Evolutionary conservation across 1,284 basidiomycete species (phyloP).

Genomic region (Laetiporus sulphureus): DNA sequence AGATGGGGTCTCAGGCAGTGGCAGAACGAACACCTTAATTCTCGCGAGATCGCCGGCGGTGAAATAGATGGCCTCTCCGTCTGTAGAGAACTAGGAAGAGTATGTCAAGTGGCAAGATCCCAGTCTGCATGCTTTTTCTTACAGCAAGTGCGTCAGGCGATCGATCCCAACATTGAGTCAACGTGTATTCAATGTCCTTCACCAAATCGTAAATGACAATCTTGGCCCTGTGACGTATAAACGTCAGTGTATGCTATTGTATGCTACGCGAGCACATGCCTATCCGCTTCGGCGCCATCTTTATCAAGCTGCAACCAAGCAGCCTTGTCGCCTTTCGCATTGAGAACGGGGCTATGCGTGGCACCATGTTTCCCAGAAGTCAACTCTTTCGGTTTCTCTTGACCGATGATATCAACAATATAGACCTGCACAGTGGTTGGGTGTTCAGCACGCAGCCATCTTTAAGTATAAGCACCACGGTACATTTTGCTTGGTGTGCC

Average conservation of each 20-base stretch:
- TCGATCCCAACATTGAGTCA: conserved; percentile 81
- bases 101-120: too few species aligned
- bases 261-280: conserved; percentile 31
- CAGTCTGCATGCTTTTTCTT: too few species aligned
- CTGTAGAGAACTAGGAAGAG: conserved; percentile 66
- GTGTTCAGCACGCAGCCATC: not conserved
- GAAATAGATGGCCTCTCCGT: conserved; percentile 65
- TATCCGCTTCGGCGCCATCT: conserved; percentile 85
- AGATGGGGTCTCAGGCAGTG: conserved; percentile 55
- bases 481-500: conserved; percentile 79
- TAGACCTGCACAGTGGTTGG: conserved; percentile 44
- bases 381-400: conserved; percentile 49
- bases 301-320: conserved; percentile 84
- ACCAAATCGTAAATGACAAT: conserved; percentile 74
- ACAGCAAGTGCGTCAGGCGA: conserved; percentile 60
- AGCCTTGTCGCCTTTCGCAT: conserved; percentile 57
- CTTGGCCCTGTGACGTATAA: conserved; percentile 41
- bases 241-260: not conserved
- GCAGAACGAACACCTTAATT: conserved; percentile 66
- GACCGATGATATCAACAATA: conserved; percentile 48
- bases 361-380: conserved; percentile 84
- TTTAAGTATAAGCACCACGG: not conserved
- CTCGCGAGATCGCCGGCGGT: conserved; percentile 72
- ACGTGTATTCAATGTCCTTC: conserved; percentile 57
- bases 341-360: conserved; percentile 65